Evolutionary conservation across 2,329 filamentous ascomycete species (phyloP).

Genomic region (Fusarium sp.): DNA sequence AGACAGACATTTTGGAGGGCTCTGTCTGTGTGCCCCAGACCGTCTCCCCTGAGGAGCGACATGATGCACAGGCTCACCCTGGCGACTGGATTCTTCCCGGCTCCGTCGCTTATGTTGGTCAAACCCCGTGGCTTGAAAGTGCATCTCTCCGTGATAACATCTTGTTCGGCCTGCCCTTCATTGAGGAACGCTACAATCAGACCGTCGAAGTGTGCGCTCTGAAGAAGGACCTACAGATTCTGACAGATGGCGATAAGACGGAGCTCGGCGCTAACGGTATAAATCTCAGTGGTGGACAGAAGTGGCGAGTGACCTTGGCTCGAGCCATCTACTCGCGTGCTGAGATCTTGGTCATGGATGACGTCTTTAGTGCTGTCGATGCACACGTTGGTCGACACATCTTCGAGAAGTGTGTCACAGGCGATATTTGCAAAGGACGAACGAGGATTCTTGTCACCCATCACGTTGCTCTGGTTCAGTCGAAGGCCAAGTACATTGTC

Average conservation of each 20-base stretch:
- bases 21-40: slow-evolving; percentile 66
- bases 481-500: slow-evolving; percentile 78
- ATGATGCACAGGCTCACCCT: slow-evolving; percentile 70
- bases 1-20: slow-evolving; percentile 75
- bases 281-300: slow-evolving; percentile 84
- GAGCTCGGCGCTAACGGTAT: slow-evolving; percentile 88
- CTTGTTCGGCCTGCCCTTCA: slow-evolving; percentile 77
- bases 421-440: slow-evolving; percentile 73
- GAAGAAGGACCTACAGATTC: slow-evolving; percentile 78
- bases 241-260: slow-evolving; percentile 80
- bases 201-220: slow-evolving; percentile 79
- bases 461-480: slow-evolving; percentile 76
- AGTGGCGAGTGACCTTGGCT: slow-evolving; percentile 84
- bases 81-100: slow-evolving; percentile 76
- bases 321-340: slow-evolving; percentile 83
- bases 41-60: slow-evolving; percentile 63
- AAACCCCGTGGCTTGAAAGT: slow-evolving; percentile 89
- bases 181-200: slow-evolving; percentile 75
- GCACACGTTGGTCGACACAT: slow-evolving; percentile 83
- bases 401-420: slow-evolving; percentile 79
- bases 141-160: slow-evolving; percentile 83
- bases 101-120: slow-evolving; percentile 78
- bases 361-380: slow-evolving; percentile 86
- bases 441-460: slow-evolving; percentile 86
- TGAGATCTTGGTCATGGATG: slow-evolving; percentile 80